These are phyloP conservation scores for Bondarzewia mesenterica DNA, from an alignment of 1,284 basidiomycete genomes.

Conservation along the genomic window DNA sequence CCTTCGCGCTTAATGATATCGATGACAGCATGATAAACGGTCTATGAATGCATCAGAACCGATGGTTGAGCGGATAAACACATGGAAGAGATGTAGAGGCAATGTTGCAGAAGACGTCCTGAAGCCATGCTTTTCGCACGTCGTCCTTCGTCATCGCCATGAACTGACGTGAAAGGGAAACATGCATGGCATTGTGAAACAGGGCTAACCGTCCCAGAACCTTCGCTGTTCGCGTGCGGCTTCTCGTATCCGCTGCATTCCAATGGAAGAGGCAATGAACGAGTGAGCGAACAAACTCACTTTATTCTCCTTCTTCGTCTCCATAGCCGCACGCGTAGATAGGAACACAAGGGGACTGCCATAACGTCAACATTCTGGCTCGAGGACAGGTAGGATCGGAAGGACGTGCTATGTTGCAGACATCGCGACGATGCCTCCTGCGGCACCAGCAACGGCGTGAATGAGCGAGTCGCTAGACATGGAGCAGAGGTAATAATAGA, in stretches of 20 bases:
- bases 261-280: background rate
- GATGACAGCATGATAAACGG: constrained; percentile 51
- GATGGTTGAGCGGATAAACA: background rate
- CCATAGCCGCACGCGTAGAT: constrained; percentile 89
- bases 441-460: constrained; percentile 85
- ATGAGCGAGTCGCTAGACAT: constrained; percentile 78
- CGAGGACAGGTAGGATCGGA: background rate
- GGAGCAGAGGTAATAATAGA: background rate
- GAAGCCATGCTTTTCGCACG: background rate
- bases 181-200: background rate
- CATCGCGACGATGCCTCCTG: constrained; percentile 90
- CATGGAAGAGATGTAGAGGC: background rate
- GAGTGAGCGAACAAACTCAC: constrained; percentile 27
- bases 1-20: constrained; percentile 86
- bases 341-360: constrained; percentile 84
- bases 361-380: constrained; percentile 3
- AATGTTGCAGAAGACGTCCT: background rate
- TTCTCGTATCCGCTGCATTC: background rate
- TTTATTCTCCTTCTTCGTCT: constrained; percentile 74
- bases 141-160: too few species aligned
- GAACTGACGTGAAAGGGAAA: background rate
- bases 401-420: constrained; percentile 67
- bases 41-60: constrained; percentile 28
- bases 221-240: background rate
- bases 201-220: background rate